Base-by-base conservation (phyloP, 441 rosid species). In the Kokia cookei region DNA sequence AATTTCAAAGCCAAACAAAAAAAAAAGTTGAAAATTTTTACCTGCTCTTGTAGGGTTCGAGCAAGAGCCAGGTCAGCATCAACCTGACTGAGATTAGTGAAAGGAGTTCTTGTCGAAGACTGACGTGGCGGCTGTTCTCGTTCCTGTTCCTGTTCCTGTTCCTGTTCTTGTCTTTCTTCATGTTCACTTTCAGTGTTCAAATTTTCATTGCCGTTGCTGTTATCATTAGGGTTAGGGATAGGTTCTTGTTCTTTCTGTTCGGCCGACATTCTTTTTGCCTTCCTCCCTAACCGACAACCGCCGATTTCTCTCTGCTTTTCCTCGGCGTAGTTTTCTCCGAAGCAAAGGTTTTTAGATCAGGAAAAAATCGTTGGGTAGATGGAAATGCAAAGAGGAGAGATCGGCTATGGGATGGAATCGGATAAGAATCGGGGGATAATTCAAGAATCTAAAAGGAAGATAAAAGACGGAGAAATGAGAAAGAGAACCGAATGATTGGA, bases 41-140 rank as follows among this genome's bases (percentile, higher is more conserved):
- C 99, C 94, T 93, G 98, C 65, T 95, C 99, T 82, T 93, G 99
- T 11, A 93, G 94, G 67, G 92, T 85, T 19, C 96, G 93, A 37
- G 98, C 97, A 57, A 93, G 99, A 74, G 94, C 97, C 40, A 88
- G 92, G 87, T 93, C 97, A 27, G 99, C 95, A 77, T 95, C 98
- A 51, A 89, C 87, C 85, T 91, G 99, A 75, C 89, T 90, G 22
- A 93, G 89, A 81, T 86, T 82, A 77, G 92, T 84, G 79, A 59
- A 59, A 59, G 40, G 42, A 29, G 64, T 59, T 59, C 64, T 59
- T 14, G 64, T 59, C 64, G 64, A 74, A 22, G 86, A 66, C 65
- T 78, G 86, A 61, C 70, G 82, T 35, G 75, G 79, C 64, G 80
- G 82, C 47, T 72, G 75, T 22, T 62, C 84, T 75, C 11, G 27